These are phyloP conservation scores for Fusarium tanahbumbuense DNA, from an alignment of 2,329 filamentous ascomycete species.

Conservation along the genomic window DNA sequence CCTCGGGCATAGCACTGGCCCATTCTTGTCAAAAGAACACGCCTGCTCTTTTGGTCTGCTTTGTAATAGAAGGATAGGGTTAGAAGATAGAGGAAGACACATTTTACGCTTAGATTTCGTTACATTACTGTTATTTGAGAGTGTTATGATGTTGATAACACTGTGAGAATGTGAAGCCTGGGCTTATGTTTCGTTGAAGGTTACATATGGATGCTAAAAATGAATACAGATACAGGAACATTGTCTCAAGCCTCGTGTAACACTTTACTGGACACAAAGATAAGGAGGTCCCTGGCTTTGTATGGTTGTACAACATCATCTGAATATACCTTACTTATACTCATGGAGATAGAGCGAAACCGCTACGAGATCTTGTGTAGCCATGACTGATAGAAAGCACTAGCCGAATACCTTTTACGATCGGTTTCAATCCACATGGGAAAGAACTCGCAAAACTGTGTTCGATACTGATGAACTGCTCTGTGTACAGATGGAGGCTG, in stretches of 20 bases:
- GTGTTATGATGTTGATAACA: not conserved
- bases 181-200: not conserved
- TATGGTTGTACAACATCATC: not conserved
- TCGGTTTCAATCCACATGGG: not conserved
- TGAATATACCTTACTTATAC: not conserved
- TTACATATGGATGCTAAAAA: not conserved
- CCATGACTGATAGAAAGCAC: not conserved
- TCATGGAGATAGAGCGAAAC: not conserved
- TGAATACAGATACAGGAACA: not conserved
- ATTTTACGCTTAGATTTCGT: not conserved
- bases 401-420: not conserved
- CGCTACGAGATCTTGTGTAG: not conserved
- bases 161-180: not conserved
- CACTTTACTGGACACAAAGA: not conserved
- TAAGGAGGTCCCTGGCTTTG: not conserved
- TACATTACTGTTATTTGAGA: not conserved
- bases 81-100: conserved; percentile 13
- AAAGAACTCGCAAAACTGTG: not conserved
- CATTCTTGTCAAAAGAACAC: conserved; percentile 18
- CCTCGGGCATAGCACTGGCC: conserved; percentile 34
- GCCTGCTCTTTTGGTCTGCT: conserved; percentile 12
- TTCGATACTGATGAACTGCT: not conserved
- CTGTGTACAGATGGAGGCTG: too few relatives aligned
- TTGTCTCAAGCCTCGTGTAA: not conserved
- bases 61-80: conserved; percentile 31